Conservation (phyloP, 441 rosid species). For the Gossypium trilobum region DNA sequence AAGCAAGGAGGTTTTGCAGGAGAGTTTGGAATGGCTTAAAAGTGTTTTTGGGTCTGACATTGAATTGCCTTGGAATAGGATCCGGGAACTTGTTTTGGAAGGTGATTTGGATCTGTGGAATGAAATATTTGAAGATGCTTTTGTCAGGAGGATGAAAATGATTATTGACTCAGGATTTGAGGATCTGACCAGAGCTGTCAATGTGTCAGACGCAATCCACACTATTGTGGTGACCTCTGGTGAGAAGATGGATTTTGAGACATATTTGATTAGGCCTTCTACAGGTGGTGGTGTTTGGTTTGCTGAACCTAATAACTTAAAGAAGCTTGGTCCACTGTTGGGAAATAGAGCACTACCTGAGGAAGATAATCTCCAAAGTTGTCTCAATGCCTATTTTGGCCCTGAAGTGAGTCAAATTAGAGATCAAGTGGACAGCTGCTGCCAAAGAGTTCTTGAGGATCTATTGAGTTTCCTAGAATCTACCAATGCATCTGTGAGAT, state of each 20-base stretch:
- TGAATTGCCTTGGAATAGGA: conserved; percentile 96
- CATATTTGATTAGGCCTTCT: conserved; percentile 72
- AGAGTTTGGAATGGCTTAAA: conserved; percentile 91
- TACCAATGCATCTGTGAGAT: conserved; percentile 72
- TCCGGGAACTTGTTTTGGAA: conserved; percentile 74
- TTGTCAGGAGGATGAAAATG: conserved; percentile 74
- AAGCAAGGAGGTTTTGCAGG: conserved; percentile 71
- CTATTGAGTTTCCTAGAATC: conserved; percentile 82
- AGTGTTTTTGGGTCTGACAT: conserved; percentile 89
- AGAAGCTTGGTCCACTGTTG: conserved; percentile 38
- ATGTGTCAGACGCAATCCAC: conserved; percentile 45
- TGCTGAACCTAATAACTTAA: conserved; percentile 53
- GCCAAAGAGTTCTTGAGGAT: conserved; percentile 69
- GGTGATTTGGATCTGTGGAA: conserved; percentile 91
- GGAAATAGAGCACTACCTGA: conserved; percentile 43
- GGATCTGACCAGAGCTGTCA: conserved; percentile 47
- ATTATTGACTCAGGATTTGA: conserved; percentile 58
- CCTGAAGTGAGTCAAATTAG: conserved; percentile 73
- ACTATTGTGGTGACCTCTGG: conserved; percentile 37
- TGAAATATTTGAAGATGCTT: conserved; percentile 93
- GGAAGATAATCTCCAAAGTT: conserved; percentile 66
- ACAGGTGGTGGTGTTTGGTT: conserved; percentile 96
- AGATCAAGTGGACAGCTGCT: conserved; percentile 68
- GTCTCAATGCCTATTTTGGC: conserved; percentile 81
- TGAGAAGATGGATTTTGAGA: conserved; percentile 59